phyloP scores from a whole-genome alignment of 306 rosid species.

The Begonia loranthoides region DNA sequence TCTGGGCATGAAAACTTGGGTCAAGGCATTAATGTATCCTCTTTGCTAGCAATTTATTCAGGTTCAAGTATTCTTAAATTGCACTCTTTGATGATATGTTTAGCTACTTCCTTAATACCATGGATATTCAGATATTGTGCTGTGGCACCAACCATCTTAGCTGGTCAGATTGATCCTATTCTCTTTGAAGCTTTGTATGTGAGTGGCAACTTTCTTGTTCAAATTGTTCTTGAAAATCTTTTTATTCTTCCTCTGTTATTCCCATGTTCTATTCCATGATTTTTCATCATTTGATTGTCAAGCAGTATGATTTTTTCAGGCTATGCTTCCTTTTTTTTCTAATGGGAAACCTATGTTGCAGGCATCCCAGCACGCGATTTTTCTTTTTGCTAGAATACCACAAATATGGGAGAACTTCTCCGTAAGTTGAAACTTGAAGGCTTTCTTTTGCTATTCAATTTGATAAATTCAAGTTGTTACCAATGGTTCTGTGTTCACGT shows the following conservation, averaged over 20 bases:
- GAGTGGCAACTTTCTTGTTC: constrained; percentile 21
- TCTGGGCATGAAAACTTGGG: constrained; percentile 48
- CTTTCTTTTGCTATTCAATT: too few species aligned
- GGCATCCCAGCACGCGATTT: constrained; percentile 92
- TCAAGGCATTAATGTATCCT: constrained; percentile 85
- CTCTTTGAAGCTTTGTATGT: constrained; percentile 95
- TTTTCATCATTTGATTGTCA: background rate
- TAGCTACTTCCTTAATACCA: constrained; percentile 38
- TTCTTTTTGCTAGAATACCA: constrained; percentile 86
- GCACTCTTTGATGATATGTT: constrained; percentile 11
- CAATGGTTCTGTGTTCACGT: background rate
- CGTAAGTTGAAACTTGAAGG: constrained; percentile 40
- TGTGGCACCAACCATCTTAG: constrained; percentile 76
- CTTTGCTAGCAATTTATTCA: constrained; percentile 14
- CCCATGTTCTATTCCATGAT: background rate
- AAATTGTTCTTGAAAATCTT: background rate
- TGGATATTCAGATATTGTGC: constrained; percentile 64
- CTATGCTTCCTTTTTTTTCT: background rate
- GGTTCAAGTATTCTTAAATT: too few species aligned
- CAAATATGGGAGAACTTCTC: constrained; percentile 92
- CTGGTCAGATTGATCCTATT: constrained; percentile 72
- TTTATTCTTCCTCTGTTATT: background rate
- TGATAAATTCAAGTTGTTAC: background rate
- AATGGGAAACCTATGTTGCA: constrained; percentile 13
- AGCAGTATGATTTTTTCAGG: background rate